These are phyloP conservation scores for Citrus trifoliata DNA, from an alignment of 345 rosid genomes.

Conservation along the genomic window DNA sequence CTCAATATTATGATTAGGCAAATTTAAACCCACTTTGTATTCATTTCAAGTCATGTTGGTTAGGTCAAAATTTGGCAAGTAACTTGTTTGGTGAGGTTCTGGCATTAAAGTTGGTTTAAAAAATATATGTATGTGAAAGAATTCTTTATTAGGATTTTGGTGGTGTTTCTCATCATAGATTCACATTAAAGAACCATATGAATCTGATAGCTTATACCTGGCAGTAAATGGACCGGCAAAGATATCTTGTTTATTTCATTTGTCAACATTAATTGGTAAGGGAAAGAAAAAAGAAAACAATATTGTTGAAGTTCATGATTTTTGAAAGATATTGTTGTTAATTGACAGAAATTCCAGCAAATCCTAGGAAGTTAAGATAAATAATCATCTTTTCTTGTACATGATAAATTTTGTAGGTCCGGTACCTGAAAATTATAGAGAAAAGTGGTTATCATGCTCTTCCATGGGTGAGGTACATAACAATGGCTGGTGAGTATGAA, in stretches of 20 bases:
- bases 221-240: not conserved
- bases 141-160: not conserved
- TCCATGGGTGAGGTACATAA: slow-evolving; percentile 99
- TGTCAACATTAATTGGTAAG: not conserved
- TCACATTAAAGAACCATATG: not conserved
- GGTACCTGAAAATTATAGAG: slow-evolving; percentile 95
- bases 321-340: not conserved
- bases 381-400: slow-evolving; percentile 1
- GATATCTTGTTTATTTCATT: not conserved
- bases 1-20: not conserved
- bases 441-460: slow-evolving; percentile 97
- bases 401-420: slow-evolving; percentile 52
- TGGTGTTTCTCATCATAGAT: not conserved
- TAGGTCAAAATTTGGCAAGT: not conserved
- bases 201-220: not conserved
- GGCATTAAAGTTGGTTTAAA: not conserved
- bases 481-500: slow-evolving; percentile 99
- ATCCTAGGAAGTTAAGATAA: not conserved
- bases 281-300: not conserved
- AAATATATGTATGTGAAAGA: not conserved
- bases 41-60: not conserved
- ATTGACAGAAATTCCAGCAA: not conserved
- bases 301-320: not conserved
- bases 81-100: not conserved
- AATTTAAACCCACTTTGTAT: not conserved